Percentiles rank a stretch among this genome's conserved stretches.
phyloP scores from a whole-genome alignment of 306 rosid species.

The Vicia sativa region DNA sequence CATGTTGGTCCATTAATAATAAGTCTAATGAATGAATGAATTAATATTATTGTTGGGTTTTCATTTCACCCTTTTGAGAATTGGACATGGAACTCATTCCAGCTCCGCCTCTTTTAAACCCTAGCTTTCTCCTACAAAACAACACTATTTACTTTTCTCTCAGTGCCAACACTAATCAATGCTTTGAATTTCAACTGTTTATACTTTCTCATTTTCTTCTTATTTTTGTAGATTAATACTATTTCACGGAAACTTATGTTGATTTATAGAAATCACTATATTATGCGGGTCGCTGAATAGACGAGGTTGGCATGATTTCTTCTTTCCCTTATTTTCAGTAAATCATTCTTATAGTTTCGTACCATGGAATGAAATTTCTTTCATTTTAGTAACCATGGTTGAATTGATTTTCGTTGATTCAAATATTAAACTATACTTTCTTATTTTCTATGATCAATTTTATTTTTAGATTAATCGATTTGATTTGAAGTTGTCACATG shows the following conservation, averaged over 20 bases:
- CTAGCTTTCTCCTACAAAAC: not conserved
- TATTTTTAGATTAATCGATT: no score
- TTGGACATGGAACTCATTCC: not conserved
- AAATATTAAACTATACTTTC: no score
- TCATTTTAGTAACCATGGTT: no score
- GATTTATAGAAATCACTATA: not conserved
- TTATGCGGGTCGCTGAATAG: not conserved
- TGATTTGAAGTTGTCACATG: no score
- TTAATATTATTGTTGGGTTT: not conserved
- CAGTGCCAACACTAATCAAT: not conserved
- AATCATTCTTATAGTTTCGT: no score
- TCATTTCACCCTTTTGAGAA: not conserved
- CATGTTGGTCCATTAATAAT: no score
- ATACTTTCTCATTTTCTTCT: not conserved
- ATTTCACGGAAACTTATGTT: no score
- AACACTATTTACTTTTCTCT: not conserved
- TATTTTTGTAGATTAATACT: not conserved
- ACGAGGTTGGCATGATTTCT: constrained; percentile 24
- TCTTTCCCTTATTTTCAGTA: not conserved
- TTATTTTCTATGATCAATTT: no score
- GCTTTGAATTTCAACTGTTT: not conserved
- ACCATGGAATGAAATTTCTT: no score
- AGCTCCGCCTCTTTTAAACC: constrained; percentile 30
- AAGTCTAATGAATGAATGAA: no score
- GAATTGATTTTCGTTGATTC: no score